A percentile compares a stretch with the other conserved stretches of the same genome.
These are phyloP conservation scores for Pleurotus citrinopileatus DNA, from an alignment of 768 basidiomycete genomes.

Conservation along the genomic window DNA sequence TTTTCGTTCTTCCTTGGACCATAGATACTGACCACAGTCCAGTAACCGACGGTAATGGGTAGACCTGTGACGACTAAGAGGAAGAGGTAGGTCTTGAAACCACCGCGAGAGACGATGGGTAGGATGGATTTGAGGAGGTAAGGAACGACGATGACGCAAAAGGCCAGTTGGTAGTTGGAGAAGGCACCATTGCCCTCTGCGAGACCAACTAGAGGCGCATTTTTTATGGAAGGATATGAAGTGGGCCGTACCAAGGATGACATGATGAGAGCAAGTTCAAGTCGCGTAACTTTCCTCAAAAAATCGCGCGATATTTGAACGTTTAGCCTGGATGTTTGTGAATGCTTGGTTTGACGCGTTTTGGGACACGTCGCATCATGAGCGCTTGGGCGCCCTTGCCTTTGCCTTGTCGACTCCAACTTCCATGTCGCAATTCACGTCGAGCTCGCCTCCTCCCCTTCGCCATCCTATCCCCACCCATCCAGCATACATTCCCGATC, in stretches of 20 bases:
- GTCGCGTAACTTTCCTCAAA: neutral
- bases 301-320: constrained; percentile 12
- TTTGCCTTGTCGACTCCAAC: neutral
- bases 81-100: constrained; percentile 84
- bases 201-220: constrained; percentile 78
- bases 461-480: constrained; percentile 89
- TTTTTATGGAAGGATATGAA: constrained; percentile 75
- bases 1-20: constrained; percentile 83
- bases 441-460: constrained; percentile 70
- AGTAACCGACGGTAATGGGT: constrained; percentile 83
- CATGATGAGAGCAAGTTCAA: constrained; percentile 9
- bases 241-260: constrained; percentile 53
- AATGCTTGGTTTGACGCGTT: neutral
- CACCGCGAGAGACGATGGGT: constrained; percentile 80
- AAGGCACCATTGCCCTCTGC: constrained; percentile 87
- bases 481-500: constrained; percentile 82
- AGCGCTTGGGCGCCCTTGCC: too few relatives aligned
- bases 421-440: constrained; percentile 14
- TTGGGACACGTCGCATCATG: neutral
- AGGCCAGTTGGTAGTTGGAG: constrained; percentile 77
- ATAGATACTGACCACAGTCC: constrained; percentile 82
- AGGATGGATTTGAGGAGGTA: constrained; percentile 80
- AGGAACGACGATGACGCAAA: constrained; percentile 74
- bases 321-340: constrained; percentile 6
- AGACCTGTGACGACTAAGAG: constrained; percentile 69